phyloP scores from a whole-genome alignment of 768 basidiomycete genomes.

The Lentinula sp. region DNA sequence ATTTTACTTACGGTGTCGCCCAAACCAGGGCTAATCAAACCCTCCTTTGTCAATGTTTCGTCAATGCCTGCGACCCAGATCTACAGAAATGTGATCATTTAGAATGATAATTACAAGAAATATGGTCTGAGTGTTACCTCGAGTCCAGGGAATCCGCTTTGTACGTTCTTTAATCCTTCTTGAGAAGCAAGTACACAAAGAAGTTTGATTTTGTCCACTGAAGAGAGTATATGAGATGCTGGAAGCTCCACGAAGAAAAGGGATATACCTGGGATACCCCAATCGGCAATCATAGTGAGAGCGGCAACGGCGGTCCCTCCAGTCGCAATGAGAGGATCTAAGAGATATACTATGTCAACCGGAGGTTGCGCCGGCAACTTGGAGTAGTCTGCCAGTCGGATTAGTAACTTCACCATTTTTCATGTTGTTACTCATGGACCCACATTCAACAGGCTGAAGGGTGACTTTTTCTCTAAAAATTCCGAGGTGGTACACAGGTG shows the following conservation, averaged over 20 bases:
- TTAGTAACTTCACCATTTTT: too few relatives aligned
- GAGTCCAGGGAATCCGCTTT: conserved; percentile 64
- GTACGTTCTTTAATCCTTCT: conserved; percentile 65
- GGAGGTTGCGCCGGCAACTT: conserved; percentile 75
- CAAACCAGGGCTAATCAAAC: conserved; percentile 83
- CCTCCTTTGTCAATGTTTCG: conserved; percentile 59
- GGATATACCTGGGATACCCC: conserved; percentile 66
- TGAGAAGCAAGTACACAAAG: conserved; percentile 77
- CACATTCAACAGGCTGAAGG: conserved; percentile 89
- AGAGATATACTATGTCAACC: conserved; percentile 78
- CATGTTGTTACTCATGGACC: conserved; percentile 11
- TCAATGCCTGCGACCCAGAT: conserved; percentile 88
- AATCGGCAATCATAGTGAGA: conserved; percentile 76
- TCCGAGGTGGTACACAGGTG: conserved; percentile 88
- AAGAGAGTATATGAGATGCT: not conserved
- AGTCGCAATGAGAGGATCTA: conserved; percentile 93
- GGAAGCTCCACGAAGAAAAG: not conserved
- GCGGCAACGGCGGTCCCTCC: conserved; percentile 91
- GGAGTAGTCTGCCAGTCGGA: conserved; percentile 65
- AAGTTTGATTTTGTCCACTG: conserved; percentile 72
- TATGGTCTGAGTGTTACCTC: conserved; percentile 46
- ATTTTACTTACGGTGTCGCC: conserved; percentile 73
- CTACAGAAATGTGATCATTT: conserved; percentile 30
- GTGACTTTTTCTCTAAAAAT: conserved; percentile 83
- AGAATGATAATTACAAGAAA: conserved; percentile 1